Base-by-base conservation (phyloP, 2,329 filamentous ascomycete species). In the Ophiostoma sp. region DNA sequence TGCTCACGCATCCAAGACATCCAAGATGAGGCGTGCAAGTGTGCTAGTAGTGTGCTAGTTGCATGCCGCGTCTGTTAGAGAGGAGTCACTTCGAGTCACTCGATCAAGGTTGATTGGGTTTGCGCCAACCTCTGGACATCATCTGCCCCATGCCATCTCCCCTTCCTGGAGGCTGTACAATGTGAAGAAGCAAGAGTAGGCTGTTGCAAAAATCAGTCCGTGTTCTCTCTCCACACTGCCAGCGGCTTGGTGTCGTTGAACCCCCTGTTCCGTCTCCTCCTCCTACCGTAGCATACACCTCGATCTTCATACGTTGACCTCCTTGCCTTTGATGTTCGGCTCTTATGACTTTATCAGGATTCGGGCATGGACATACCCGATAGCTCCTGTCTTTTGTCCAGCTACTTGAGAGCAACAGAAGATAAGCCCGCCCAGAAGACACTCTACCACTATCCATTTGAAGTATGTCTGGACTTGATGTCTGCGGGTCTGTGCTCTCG, bases 41-140 rank as follows among this genome's bases (percentile, higher is more conserved):
- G n/a, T 64, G 63, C 12, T 60, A 38, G 55, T 60, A 27, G 27
- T 27, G 27, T 60, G 55, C 18, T 64, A 16, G 42, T 42, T 4
- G 18, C 42, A 64, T 47, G 42, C 62, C 40, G 62, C n/a, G 62
- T 64, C 38, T 47, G 16, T 45, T 45, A 5, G 63, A 27, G 8
- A 42, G 41, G 42, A 38, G 14, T n/a, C 41, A 64, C 40, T 7
- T 18, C 18, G 14, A 44, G 41, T 14, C 36, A 38, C 36, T 62
- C 58, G 36, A 38, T 41, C n/a, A 62, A n/a, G 49, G 49, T 16
- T 40, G 58, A 41, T 40, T 62, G 58, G 58, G 41, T 62, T 62
- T 41, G 58, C 38, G 58, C 36, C 36, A 60, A 40, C 14, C 3
- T 27, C 27, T 36, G 36, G 36, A 2, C 27, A 18, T 41, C 14